Conservation (phyloP, 1,284 basidiomycete species). For the Phenoliferia sp. region DNA sequence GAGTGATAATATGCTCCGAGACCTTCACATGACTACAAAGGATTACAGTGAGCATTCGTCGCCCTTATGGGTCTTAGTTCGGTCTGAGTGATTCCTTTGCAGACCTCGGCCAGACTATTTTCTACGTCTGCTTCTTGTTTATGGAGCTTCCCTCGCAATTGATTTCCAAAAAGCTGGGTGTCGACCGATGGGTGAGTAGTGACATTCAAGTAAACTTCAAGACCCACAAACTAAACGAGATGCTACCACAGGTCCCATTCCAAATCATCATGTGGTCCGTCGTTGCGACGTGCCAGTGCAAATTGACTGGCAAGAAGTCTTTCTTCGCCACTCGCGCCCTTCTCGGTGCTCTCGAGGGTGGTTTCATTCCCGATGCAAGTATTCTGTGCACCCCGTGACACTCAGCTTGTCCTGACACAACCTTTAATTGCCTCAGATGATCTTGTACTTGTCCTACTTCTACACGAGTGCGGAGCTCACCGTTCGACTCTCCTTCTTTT, state of each 20-base stretch:
- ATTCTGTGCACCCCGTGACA: not conserved
- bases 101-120: not conserved
- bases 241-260: constrained; percentile 34
- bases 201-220: not conserved
- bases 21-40: constrained; percentile 41
- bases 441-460: constrained; percentile 36
- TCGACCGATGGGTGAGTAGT: not conserved
- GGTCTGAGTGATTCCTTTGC: not conserved
- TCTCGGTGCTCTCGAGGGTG: constrained; percentile 8
- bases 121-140: constrained; percentile 6
- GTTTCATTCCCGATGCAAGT: constrained; percentile 11
- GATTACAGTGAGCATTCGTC: constrained; percentile 42
- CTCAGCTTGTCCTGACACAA: not conserved
- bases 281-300: constrained; percentile 38
- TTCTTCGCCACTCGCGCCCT: constrained; percentile 8
- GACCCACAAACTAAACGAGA: not conserved
- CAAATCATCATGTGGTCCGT: constrained; percentile 43
- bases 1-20: constrained; percentile 44
- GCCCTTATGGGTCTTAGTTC: constrained; percentile 3
- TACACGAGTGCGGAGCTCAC: constrained; percentile 40
- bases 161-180: constrained; percentile 42
- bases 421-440: constrained; percentile 29
- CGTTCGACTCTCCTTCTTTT: constrained; percentile 44
- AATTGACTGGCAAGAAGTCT: constrained; percentile 25
- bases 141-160: constrained; percentile 34